Evolutionary conservation across 2,329 filamentous ascomycete species (phyloP), one percentile per base, ranked within the genome.

Genomic region (Orbilia quercus): DNA sequence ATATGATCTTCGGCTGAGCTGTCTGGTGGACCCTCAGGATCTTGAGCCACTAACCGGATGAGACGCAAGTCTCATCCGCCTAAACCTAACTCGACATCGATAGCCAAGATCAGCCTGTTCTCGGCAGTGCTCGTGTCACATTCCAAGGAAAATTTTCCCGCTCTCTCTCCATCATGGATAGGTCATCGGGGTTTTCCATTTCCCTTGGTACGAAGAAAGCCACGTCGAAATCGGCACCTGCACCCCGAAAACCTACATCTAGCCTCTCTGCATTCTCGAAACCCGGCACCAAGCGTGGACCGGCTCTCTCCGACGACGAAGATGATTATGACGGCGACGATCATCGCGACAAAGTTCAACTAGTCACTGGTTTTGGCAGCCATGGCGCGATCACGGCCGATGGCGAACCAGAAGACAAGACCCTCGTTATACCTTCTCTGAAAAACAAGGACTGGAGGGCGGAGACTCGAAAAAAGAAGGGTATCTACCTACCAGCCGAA

Each of bases 371-470:
- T 42, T 77, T 79, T 44, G 73, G 76, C 31, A 53, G 66, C 28
- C 67, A 75, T 28, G 72, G 75, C 16, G 75, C 76, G 42, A 47
- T 77, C 47, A 59, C 75, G 16, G 66, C 74, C 23, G 59, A 69
- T n/a, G 64, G 66, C 34, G 67, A 75, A 16, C 47, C 59, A 9
- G 79, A 82, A 45, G 70, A 80, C 76, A 83, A 77, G 23, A 82
- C 82, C 6, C 82, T 87, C 47, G 82, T 90, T 16, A 91, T 91
- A 75, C 81, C 83, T 28, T 81, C 81, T 40, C 82, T 85, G 77
- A 81, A 82, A 75, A 90, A 90, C 80, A 83, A 84, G 59, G 86
- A 90, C 81, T 89, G 87, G 88, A 83, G 84, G 77, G 82, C 84
- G 67, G 85, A 88, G 66, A 81, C 82, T 74, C 82, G 82, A 75